phyloP scores from a whole-genome alignment of 1,284 basidiomycete species.

The Ustanciosporium gigantosporum region DNA sequence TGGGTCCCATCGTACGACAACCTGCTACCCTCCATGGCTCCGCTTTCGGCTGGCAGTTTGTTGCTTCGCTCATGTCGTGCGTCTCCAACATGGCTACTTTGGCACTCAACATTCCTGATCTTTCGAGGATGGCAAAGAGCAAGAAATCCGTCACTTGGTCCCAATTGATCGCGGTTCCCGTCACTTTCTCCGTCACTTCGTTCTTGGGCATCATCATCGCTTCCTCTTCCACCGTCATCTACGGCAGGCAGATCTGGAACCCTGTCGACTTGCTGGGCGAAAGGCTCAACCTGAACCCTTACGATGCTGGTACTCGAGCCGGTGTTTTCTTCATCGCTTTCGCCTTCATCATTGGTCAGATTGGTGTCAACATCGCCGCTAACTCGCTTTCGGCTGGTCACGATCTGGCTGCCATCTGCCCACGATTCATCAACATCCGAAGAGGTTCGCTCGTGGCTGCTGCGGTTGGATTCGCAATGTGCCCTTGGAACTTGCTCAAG shows the following conservation, averaged over 20 bases:
- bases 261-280: slow-evolving; percentile 73
- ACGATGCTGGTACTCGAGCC: slow-evolving; percentile 63
- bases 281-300: slow-evolving; percentile 72
- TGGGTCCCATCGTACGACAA: slow-evolving; percentile 77
- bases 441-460: slow-evolving; percentile 79
- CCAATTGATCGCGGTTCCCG: slow-evolving; percentile 67
- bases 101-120: slow-evolving; percentile 48
- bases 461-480: slow-evolving; percentile 73
- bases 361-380: slow-evolving; percentile 70
- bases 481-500: slow-evolving; percentile 78
- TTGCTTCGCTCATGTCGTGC: slow-evolving; percentile 62
- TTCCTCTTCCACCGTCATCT: slow-evolving; percentile 76
- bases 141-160: slow-evolving; percentile 31
- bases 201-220: slow-evolving; percentile 84
- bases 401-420: slow-evolving; percentile 75
- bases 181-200: slow-evolving; percentile 76
- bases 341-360: slow-evolving; percentile 75
- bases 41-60: slow-evolving; percentile 77
- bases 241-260: slow-evolving; percentile 77
- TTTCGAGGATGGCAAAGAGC: slow-evolving; percentile 42
- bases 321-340: slow-evolving; percentile 69
- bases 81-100: slow-evolving; percentile 50
- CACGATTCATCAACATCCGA: slow-evolving; percentile 82
- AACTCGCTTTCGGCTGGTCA: slow-evolving; percentile 84
- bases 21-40: slow-evolving; percentile 72